phyloP scores from a whole-genome alignment of 768 basidiomycete species.

The Pleurotus eryngii region DNA sequence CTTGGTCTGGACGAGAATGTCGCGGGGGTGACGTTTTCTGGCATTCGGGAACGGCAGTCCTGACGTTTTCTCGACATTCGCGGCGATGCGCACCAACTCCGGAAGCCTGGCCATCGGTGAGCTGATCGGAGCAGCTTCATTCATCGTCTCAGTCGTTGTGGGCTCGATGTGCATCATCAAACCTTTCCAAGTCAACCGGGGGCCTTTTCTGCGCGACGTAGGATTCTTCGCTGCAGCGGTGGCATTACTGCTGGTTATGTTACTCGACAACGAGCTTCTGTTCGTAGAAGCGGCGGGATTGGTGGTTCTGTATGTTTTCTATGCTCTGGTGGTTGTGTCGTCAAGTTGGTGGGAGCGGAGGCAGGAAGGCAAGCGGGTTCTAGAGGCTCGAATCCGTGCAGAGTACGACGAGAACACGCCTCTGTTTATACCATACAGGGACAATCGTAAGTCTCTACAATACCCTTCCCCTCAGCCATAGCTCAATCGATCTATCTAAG shows the following conservation, averaged over 20 bases:
- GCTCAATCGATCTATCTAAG: slow-evolving; percentile 13
- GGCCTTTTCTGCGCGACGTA: slow-evolving; percentile 89
- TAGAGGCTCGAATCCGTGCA: slow-evolving; percentile 51
- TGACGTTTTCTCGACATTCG: slow-evolving; percentile 94
- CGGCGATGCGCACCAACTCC: slow-evolving; percentile 81
- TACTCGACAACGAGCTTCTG: slow-evolving; percentile 72
- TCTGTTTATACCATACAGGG: slow-evolving; percentile 50
- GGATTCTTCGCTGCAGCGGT: slow-evolving; percentile 91
- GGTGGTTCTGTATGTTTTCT: slow-evolving; percentile 70
- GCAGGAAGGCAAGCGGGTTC: slow-evolving; percentile 40
- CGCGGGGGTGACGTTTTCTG: slow-evolving; percentile 95
- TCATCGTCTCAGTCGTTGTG: slow-evolving; percentile 94
- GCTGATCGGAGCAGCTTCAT: slow-evolving; percentile 90
- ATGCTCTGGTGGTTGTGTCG: slow-evolving; percentile 72
- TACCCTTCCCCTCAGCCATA: neutral
- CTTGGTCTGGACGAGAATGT: slow-evolving; percentile 90
- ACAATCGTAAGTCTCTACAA: slow-evolving; percentile 49
- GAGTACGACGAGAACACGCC: slow-evolving; percentile 49
- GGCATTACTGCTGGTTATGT: slow-evolving; percentile 65
- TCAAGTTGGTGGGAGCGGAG: slow-evolving; percentile 76
- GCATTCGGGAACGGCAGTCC: slow-evolving; percentile 98
- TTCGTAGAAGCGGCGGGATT: slow-evolving; percentile 72
- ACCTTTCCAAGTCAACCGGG: slow-evolving; percentile 80
- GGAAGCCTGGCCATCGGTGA: slow-evolving; percentile 94
- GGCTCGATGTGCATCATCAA: slow-evolving; percentile 98